Conservation (phyloP, 2,329 filamentous ascomycete species). For the Diplodia scrobiculata region DNA sequence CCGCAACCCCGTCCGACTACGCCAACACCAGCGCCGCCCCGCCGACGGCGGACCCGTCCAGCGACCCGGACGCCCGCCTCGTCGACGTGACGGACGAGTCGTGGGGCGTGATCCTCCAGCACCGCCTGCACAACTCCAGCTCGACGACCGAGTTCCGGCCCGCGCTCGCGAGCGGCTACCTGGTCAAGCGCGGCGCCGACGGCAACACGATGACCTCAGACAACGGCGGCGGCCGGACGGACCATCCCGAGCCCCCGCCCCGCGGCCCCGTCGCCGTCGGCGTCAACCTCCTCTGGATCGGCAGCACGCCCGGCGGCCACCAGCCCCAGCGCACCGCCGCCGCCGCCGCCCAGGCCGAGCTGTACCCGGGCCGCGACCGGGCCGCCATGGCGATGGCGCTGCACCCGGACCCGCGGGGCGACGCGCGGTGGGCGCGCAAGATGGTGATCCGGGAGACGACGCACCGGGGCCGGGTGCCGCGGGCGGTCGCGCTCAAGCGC, state of each 20-base stretch:
- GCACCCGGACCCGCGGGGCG: constrained; percentile 73
- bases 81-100: constrained; percentile 73
- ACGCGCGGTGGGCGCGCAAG: constrained; percentile 77
- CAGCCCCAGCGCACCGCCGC: constrained; percentile 8
- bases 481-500: constrained; percentile 67
- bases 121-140: constrained; percentile 51
- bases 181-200: constrained; percentile 48
- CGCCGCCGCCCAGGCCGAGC: constrained; percentile 1
- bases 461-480: constrained; percentile 66
- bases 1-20: constrained; percentile 64
- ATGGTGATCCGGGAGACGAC: constrained; percentile 78
- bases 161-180: constrained; percentile 47
- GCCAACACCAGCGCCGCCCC: constrained; percentile 41
- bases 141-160: constrained; percentile 42
- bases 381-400: constrained; percentile 63
- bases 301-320: constrained; percentile 36
- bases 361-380: constrained; percentile 39
- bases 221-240: constrained; percentile 7
- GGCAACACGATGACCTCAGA: background rate
- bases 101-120: constrained; percentile 71
- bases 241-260: constrained; percentile 34
- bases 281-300: constrained; percentile 51
- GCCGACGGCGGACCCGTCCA: constrained; percentile 48
- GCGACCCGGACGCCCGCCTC: constrained; percentile 67
- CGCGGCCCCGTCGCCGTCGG: constrained; percentile 43